Conservation (phyloP, 2,329 filamentous ascomycete genomes). For the Diaporthe sp. region DNA sequence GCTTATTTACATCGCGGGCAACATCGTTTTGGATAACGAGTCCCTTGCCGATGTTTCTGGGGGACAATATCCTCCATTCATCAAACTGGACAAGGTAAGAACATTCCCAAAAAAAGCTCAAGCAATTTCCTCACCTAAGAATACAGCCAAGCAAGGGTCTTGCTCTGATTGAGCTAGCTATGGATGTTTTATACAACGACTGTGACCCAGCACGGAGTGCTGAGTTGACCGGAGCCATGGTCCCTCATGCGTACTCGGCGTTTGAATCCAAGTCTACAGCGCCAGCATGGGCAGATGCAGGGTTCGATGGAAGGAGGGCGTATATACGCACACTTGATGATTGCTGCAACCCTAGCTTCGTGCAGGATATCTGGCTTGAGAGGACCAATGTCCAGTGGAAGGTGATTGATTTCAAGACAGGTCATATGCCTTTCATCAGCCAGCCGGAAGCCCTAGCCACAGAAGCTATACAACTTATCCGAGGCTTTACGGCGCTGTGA, state of each 20-base stretch:
- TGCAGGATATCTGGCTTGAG: constrained; percentile 46
- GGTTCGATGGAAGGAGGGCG: constrained; percentile 13
- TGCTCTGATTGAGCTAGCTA: not conserved
- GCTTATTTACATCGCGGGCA: not conserved
- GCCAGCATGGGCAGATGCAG: constrained; percentile 15
- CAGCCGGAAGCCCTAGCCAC: constrained; percentile 32
- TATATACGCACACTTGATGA: constrained; percentile 39
- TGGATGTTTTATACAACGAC: not conserved
- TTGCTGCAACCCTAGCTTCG: constrained; percentile 42
- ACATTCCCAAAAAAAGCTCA: not conserved
- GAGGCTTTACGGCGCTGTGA: too few relatives aligned
- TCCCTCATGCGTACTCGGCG: not conserved
- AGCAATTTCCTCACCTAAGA: too few relatives aligned
- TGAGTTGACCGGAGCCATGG: not conserved
- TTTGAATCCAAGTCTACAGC: constrained; percentile 16
- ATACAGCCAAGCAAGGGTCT: not conserved
- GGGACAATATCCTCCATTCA: not conserved
- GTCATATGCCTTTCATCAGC: constrained; percentile 48
- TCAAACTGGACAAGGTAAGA: constrained; percentile 1
- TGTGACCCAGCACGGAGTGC: not conserved
- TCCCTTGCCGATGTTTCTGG: not conserved
- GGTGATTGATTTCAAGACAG: constrained; percentile 45
- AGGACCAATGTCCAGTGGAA: constrained; percentile 46
- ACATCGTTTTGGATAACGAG: not conserved
- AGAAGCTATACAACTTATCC: too few relatives aligned